Base-by-base conservation (phyloP, 805 yeast species). In the Candida odintsovae region DNA sequence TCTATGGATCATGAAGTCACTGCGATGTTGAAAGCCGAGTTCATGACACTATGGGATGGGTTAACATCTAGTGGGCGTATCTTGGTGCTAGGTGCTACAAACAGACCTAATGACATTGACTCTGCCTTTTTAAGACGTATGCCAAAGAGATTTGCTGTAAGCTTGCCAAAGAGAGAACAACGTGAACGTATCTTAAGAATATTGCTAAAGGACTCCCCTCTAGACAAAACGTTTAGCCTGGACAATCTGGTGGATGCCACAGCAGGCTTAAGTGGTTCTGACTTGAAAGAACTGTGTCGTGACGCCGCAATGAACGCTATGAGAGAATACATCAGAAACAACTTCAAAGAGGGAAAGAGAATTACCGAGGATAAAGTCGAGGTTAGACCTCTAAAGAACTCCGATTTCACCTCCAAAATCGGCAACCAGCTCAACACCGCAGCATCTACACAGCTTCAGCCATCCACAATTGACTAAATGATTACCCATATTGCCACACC, bases 21-120 rank as follows among this genome's bases (percentile, higher is more conserved):
- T 26, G 88, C 97, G 1, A 83, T 85, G 77, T 71, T 92, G 51
- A 92, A 92, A 66, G 96, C 98, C 1, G 98, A 92, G 65, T 94
- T 92, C 60, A 92, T 92, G 97, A 89, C 97, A 0, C 69, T 92
- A 43, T 92, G 98, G 98, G 99, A 92, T 64, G 99, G 99, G 0
- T 70, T 92, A 28, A 67, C 77, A 8, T 76, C 86, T 10, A 78
- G 82, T 49, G 95, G 96, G 2, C 73, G 96, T 41, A 77, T 94
- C 5, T 69, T 92, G 70, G 89, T 92, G 2, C 76, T 92, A 57
- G 99, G 98, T 3, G 98, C 98, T 10, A 92, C 99, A 0, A 92
- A 92, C 63, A 73, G 99, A 53, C 90, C 94, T 38, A 77, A 78
- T 50, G 99, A 92, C 63, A 92, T 92, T 40, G 99, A 92, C 61